A percentile compares a stretch with the other conserved stretches of the same genome.
These are phyloP conservation scores for Lineolata rhizophorae DNA, from an alignment of 495 filamentous ascomycete genomes.

Conservation along the genomic window DNA sequence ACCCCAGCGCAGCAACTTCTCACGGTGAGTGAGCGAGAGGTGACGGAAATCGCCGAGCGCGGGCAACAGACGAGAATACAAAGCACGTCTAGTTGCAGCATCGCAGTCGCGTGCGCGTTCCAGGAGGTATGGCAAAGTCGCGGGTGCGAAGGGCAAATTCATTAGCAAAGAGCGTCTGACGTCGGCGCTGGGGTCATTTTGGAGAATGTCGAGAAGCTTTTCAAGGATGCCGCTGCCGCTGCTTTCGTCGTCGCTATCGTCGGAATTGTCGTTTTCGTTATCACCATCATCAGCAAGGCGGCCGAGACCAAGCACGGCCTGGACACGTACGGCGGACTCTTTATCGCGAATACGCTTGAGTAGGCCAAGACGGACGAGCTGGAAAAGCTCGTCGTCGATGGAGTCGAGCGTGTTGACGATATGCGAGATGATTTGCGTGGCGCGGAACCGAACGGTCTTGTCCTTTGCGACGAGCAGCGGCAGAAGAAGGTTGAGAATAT, in stretches of 20 bases:
- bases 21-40: conserved; percentile 81
- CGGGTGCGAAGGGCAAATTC: conserved; percentile 62
- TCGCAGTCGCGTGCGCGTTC: conserved; percentile 84
- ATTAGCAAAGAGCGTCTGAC: conserved; percentile 72
- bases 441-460: conserved; percentile 74
- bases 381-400: conserved; percentile 74
- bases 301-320: conserved; percentile 80
- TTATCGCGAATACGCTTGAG: conserved; percentile 78
- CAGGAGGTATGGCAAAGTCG: conserved; percentile 73
- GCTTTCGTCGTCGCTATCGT: conserved; percentile 35
- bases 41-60: conserved; percentile 90
- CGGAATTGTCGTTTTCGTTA: conserved; percentile 26
- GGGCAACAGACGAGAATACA: conserved; percentile 77
- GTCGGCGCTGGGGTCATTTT: conserved; percentile 87
- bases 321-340: conserved; percentile 72
- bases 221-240: conserved; percentile 39
- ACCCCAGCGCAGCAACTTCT: conserved; percentile 91
- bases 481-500: conserved; percentile 45
- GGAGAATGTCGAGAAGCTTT: conserved; percentile 74
- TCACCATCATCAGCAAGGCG: conserved; percentile 62
- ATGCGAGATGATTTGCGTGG: conserved; percentile 72
- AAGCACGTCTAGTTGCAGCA: conserved; percentile 51
- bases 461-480: conserved; percentile 64
- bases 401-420: conserved; percentile 78
- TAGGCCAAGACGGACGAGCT: conserved; percentile 51